phyloP scores from a whole-genome alignment of 2,329 filamentous ascomycete species.

The Cladosporium cucumerinum region DNA sequence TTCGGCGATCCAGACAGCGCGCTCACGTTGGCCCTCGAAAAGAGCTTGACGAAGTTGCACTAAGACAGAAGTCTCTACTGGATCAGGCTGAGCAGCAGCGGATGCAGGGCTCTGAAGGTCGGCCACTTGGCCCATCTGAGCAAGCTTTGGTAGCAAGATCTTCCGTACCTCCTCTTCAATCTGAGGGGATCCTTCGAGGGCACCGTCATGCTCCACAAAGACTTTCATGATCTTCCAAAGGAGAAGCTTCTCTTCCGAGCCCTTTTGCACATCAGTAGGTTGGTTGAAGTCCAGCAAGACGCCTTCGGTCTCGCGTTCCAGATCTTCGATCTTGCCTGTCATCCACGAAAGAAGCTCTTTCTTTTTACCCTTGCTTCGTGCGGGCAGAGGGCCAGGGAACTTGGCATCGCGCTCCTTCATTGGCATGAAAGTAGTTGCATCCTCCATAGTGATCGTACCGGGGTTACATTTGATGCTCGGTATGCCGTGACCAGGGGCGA shows the following conservation, averaged over 20 bases:
- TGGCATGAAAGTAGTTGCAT: slow-evolving; percentile 69
- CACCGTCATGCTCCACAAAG: slow-evolving; percentile 82
- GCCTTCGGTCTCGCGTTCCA: slow-evolving; percentile 56
- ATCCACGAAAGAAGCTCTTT: slow-evolving; percentile 88
- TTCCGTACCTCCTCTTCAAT: slow-evolving; percentile 73
- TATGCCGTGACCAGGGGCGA: slow-evolving; percentile 66
- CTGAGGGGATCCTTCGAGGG: slow-evolving; percentile 67
- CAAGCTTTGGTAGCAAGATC: slow-evolving; percentile 63
- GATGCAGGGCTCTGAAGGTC: slow-evolving; percentile 36
- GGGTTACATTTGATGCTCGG: slow-evolving; percentile 79
- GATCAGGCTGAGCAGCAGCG: slow-evolving; percentile 51
- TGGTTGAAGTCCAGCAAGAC: slow-evolving; percentile 51
- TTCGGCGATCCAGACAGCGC: slow-evolving; percentile 88
- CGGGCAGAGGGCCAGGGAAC: slow-evolving; percentile 85
- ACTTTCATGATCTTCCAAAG: slow-evolving; percentile 83
- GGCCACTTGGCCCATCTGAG: slow-evolving; percentile 34
- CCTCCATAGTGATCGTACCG: slow-evolving; percentile 76
- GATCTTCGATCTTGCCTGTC: slow-evolving; percentile 65
- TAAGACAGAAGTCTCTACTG: slow-evolving; percentile 65
- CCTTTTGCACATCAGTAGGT: slow-evolving; percentile 62
- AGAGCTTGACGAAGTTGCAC: slow-evolving; percentile 71
- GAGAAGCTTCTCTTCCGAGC: slow-evolving; percentile 72
- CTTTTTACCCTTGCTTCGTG: slow-evolving; percentile 91
- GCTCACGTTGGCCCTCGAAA: slow-evolving; percentile 77
- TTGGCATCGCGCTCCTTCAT: slow-evolving; percentile 69